Base-by-base conservation (phyloP, 306 rosid species). In the Cucurbita pepo region DNA sequence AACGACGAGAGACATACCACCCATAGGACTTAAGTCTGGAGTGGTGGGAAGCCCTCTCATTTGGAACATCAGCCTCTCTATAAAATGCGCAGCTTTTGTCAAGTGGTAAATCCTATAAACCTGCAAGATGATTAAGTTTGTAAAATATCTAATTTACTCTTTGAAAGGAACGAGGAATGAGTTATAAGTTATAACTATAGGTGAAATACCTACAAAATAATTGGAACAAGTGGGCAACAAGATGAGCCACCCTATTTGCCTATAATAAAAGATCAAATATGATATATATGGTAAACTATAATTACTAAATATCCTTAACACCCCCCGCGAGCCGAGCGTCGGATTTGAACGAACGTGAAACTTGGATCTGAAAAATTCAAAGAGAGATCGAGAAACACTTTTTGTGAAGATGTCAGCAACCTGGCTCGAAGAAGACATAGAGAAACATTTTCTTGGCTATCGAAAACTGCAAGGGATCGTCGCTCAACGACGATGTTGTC, bases 1-100 rank as follows among this genome's bases (percentile, higher is more conserved):
- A 89, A 79, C 7, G 96, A 89, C 97, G 94, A 91, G 54, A 91
- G 88, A 83, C 96, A 91, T 76, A 89, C 88, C 75, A 87, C 19
- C 36, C 87, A 90, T 4, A 91, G 82, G 56, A 77, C 21, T 67
- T 85, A 78, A 69, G 69, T 82, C 86, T 0, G 93, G 86, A 69
- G 90, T 56, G 5, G 76, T 18, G 14, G 88, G 90, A 77, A 81
- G 80, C 40, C 75, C 91, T 66, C 71, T 85, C 96, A 89, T 12
- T 21, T 85, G 16, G 58, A 77, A 82, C 82, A 91, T 75, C 83
- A 87, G 77, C 74, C 75, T 89, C 82, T 90, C 89, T 6, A 82
- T 76, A 51, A 88, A 90, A 76, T 80, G 77, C 75, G 89, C 81
- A 38, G 94, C 97, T 85, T 77, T 88, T 25, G 96, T 86, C 77